Evolutionary conservation across 345 rosid genomes (phyloP).

Genomic region (rapeseed (Brassica napus)): Da-Ae NC_063436.1:20251501-20252000

Average conservation of each 20-base stretch:
- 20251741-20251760: constrained; percentile 37
- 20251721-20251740: constrained; percentile 89
- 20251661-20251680: constrained; percentile 62
- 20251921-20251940: neutral
- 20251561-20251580: constrained; percentile 83
- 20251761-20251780: constrained; percentile 64
- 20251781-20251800: constrained; percentile 86
- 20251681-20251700: constrained; percentile 69
- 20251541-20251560: constrained; percentile 76
- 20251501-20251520: neutral
- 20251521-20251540: neutral
- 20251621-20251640: constrained; percentile 92
- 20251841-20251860: constrained; percentile 8
- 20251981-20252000: neutral
- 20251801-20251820: constrained; percentile 65
- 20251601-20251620: constrained; percentile 96
- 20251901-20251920: neutral
- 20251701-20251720: constrained; percentile 85
- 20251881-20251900: neutral
- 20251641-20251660: constrained; percentile 89
- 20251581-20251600: constrained; percentile 84
- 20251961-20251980: neutral
- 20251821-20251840: constrained; percentile 50
- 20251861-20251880: constrained; percentile 5
- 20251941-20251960: neutral